Evolutionary conservation across 768 basidiomycete species (phyloP).

Genomic region (Zangia roseola): DNA sequence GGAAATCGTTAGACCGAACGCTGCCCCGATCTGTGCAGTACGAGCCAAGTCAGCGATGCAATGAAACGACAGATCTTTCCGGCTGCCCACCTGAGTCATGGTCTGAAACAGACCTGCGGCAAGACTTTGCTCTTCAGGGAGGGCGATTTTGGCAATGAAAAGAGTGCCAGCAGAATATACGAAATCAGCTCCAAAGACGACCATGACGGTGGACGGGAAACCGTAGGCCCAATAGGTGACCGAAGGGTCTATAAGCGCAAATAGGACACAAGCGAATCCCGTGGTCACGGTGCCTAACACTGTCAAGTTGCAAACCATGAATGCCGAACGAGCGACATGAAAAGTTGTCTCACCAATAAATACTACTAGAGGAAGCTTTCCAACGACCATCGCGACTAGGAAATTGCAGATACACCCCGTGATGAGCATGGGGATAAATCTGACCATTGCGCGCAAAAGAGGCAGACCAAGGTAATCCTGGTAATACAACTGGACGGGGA

Average conservation of each 20-base stretch:
- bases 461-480: slow-evolving; percentile 57
- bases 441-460: slow-evolving; percentile 60
- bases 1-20: slow-evolving; percentile 67
- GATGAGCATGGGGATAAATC: slow-evolving; percentile 70
- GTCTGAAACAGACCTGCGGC: slow-evolving; percentile 81
- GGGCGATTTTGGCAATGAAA: slow-evolving; percentile 66
- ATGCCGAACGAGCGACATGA: neutral
- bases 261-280: slow-evolving; percentile 55
- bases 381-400: slow-evolving; percentile 59
- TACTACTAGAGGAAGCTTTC: slow-evolving; percentile 51
- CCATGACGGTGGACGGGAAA: slow-evolving; percentile 63
- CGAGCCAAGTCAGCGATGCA: neutral
- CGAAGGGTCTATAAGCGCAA: slow-evolving; percentile 60
- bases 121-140: slow-evolving; percentile 71
- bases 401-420: slow-evolving; percentile 64
- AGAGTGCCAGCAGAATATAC: slow-evolving; percentile 71
- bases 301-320: slow-evolving; percentile 19
- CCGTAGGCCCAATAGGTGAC: slow-evolving; percentile 72
- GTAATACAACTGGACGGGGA: slow-evolving; percentile 58
- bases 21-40: slow-evolving; percentile 53
- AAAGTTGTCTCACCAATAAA: slow-evolving; percentile 35
- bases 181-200: slow-evolving; percentile 78
- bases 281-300: slow-evolving; percentile 60
- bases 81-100: slow-evolving; percentile 58
- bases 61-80: neutral